phyloP scores from a whole-genome alignment of 768 basidiomycete species.

The Lyophyllum shimeji region DNA sequence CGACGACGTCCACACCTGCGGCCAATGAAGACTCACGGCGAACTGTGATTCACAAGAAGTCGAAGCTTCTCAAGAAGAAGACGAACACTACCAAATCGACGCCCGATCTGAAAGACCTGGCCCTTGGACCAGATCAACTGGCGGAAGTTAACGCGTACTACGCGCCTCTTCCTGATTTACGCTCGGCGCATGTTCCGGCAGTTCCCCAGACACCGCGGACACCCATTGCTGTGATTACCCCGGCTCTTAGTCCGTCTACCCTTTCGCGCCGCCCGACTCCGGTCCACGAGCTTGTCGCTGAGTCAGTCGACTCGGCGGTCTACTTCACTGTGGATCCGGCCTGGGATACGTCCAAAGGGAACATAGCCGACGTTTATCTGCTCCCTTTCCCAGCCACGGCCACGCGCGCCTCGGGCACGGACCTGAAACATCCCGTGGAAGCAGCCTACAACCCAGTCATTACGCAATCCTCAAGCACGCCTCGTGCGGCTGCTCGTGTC shows the following conservation, averaged over 20 bases:
- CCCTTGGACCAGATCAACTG: background rate
- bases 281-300: background rate
- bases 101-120: slow-evolving; percentile 3
- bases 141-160: slow-evolving; percentile 2
- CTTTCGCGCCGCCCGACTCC: no score
- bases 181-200: background rate
- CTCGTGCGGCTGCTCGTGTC: background rate
- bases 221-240: background rate
- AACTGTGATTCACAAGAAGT: slow-evolving; percentile 1
- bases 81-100: slow-evolving; percentile 3
- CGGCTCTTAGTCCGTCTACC: no score
- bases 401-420: background rate
- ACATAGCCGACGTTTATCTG: slow-evolving; percentile 11
- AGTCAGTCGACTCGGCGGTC: slow-evolving; percentile 3
- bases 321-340: slow-evolving; percentile 18
- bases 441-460: background rate
- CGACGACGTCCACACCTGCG: background rate
- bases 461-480: background rate
- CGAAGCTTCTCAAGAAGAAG: slow-evolving; percentile 7
- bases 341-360: slow-evolving; percentile 16
- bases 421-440: background rate
- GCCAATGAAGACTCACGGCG: background rate
- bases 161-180: slow-evolving; percentile 1
- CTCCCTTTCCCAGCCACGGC: slow-evolving; percentile 4
- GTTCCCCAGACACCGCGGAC: background rate